Evolutionary conservation across 352 stramenopile species (phyloP).

Genomic region (Globisporangium splendens): DNA sequence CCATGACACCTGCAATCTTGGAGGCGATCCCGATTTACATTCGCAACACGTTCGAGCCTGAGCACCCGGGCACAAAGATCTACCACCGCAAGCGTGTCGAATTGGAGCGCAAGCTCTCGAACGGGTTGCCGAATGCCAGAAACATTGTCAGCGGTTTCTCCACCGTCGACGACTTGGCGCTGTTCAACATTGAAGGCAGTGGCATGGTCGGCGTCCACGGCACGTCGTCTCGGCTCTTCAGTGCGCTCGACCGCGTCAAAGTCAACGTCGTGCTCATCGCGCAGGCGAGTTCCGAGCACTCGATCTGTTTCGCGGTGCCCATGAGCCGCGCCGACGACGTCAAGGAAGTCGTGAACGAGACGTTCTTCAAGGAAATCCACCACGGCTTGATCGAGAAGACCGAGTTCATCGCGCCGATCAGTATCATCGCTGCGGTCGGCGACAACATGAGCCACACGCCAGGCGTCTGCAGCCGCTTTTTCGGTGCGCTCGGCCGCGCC

Average conservation of each 20-base stretch:
- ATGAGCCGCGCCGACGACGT: slow-evolving; percentile 63
- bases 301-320: slow-evolving; percentile 93
- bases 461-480: slow-evolving; percentile 93
- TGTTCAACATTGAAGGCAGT: slow-evolving; percentile 96
- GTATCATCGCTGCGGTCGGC: slow-evolving; percentile 94
- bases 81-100: slow-evolving; percentile 54
- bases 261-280: slow-evolving; percentile 95
- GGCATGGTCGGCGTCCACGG: slow-evolving; percentile 94
- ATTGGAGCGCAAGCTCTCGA: slow-evolving; percentile 58
- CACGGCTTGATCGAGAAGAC: slow-evolving; percentile 78
- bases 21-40: slow-evolving; percentile 97
- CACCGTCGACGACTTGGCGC: slow-evolving; percentile 92
- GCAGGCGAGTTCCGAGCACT: slow-evolving; percentile 93
- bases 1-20: slow-evolving; percentile 89
- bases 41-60: slow-evolving; percentile 95
- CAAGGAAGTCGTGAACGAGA: slow-evolving; percentile 76
- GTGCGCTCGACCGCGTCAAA: slow-evolving; percentile 87
- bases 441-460: slow-evolving; percentile 93
- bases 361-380: slow-evolving; percentile 88
- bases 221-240: slow-evolving; percentile 91
- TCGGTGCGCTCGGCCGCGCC: slow-evolving; percentile 89
- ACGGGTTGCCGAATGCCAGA: slow-evolving; percentile 46
- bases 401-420: slow-evolving; percentile 84
- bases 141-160: slow-evolving; percentile 89
- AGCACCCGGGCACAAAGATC: slow-evolving; percentile 79